phyloP scores from a whole-genome alignment of 164 flowering plant species.

The Vitis cinerea region DNA sequence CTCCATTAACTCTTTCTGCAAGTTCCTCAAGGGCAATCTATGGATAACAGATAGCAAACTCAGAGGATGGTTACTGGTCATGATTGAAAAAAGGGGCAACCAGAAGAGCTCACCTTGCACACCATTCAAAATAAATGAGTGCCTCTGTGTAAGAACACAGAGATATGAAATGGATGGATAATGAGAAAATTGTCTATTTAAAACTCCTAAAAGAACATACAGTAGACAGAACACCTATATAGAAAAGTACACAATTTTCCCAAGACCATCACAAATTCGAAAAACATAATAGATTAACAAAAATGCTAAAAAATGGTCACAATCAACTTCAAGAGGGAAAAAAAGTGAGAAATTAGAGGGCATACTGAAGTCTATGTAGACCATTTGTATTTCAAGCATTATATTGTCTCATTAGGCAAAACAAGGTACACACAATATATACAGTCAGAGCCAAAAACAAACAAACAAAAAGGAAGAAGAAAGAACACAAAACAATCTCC shows the following conservation, averaged over 20 bases:
- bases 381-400: too few relatives aligned
- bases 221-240: neutral
- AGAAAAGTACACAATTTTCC: neutral
- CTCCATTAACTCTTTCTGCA: slow-evolving; percentile 93
- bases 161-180: neutral
- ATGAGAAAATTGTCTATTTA: neutral
- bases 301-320: neutral
- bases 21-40: slow-evolving; percentile 96
- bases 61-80: neutral
- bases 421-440: too few relatives aligned
- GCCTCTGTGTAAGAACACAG: neutral
- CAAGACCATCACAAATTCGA: neutral
- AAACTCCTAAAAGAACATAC: neutral
- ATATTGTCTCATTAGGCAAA: too few relatives aligned
- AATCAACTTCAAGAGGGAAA: too few relatives aligned
- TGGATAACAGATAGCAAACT: slow-evolving; percentile 1
- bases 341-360: neutral
- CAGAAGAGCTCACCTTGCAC: neutral
- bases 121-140: neutral
- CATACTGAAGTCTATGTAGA: too few relatives aligned
- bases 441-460: too few relatives aligned
- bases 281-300: neutral
- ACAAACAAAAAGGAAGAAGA: too few relatives aligned
- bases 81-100: neutral
- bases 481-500: too few relatives aligned